phyloP scores from a whole-genome alignment of 257 asterid species.

The Linderniella brevidens region DNA sequence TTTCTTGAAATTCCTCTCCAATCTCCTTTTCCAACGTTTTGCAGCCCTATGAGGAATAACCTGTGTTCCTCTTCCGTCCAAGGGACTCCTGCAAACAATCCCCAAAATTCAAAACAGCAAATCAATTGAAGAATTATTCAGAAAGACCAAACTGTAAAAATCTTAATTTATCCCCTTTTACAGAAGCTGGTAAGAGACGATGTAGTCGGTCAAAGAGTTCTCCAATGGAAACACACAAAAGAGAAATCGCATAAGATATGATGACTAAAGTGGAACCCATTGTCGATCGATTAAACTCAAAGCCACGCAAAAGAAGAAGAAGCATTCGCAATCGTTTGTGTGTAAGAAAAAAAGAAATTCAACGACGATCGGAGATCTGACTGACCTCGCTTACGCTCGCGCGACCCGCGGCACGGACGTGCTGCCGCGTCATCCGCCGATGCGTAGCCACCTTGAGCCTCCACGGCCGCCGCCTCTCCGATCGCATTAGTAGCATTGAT shows the following conservation, averaged over 20 bases:
- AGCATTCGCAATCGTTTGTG: too few species aligned
- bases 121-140: background rate
- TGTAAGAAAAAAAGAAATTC: background rate
- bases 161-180: background rate
- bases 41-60: constrained; percentile 63
- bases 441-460: constrained; percentile 14
- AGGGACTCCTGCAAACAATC: constrained; percentile 44
- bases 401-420: too few species aligned
- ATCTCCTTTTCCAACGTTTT: constrained; percentile 75
- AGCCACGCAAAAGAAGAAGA: background rate
- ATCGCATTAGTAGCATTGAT: constrained; percentile 15
- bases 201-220: background rate
- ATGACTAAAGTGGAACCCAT: background rate
- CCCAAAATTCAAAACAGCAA: constrained; percentile 1
- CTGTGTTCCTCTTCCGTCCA: constrained; percentile 92
- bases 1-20: constrained; percentile 88
- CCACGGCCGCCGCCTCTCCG: constrained; percentile 74
- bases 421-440: too few species aligned
- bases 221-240: constrained; percentile 8
- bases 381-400: constrained; percentile 44
- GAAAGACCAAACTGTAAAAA: background rate
- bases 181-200: background rate
- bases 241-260: too few species aligned
- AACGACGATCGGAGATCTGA: constrained; percentile 18
- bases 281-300: constrained; percentile 9